Evolutionary conservation across 75 land plant species (phyloP).

Genomic region (Cunninghamia lanceolata): DNA sequence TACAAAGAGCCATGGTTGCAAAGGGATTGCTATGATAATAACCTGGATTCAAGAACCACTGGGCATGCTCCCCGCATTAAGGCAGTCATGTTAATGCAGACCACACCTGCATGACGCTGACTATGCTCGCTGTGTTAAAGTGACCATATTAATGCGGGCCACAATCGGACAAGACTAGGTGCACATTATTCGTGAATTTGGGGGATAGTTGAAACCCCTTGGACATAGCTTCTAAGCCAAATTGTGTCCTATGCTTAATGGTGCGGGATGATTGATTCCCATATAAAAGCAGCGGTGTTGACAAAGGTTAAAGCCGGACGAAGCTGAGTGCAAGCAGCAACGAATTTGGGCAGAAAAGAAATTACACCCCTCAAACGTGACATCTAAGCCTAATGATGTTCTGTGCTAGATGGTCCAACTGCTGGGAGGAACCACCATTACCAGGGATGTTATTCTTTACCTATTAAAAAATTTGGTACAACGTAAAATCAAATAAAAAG

Average conservation of each 20-base stretch:
- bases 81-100: neutral
- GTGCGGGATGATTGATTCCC: neutral
- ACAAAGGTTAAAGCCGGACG: neutral
- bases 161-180: neutral
- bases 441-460: neutral
- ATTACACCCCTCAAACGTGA: neutral
- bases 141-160: neutral
- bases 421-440: neutral
- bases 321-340: neutral
- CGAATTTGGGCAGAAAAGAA: neutral
- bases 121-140: neutral
- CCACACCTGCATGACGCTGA: neutral
- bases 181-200: neutral
- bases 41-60: too few relatives aligned
- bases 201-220: neutral
- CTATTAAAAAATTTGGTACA: neutral
- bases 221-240: too few relatives aligned
- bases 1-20: too few relatives aligned
- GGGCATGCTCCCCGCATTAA: too few relatives aligned
- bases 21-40: too few relatives aligned
- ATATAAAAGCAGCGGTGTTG: neutral
- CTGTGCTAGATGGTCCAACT: neutral
- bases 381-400: neutral
- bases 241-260: neutral
- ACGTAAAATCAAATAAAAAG: neutral